These are phyloP conservation scores for Ogataea chonburiensis DNA, from an alignment of 805 yeast genomes.

Conservation along the genomic window DNA sequence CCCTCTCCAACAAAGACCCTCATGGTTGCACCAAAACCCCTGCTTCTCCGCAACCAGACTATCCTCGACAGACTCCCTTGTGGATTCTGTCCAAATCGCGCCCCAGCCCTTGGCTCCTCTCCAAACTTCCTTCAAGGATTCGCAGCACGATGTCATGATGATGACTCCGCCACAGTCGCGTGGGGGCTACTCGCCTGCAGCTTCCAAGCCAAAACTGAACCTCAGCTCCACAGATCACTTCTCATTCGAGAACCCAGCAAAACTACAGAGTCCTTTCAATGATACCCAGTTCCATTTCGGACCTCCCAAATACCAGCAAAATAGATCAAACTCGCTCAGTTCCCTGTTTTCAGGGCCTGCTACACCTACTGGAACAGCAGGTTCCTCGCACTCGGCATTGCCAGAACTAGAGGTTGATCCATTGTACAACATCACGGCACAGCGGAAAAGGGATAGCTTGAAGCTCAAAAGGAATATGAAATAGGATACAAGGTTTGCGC, in stretches of 20 bases:
- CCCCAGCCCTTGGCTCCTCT: conserved; percentile 12
- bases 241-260: conserved; percentile 21
- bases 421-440: conserved; percentile 44
- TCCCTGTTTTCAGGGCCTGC: conserved; percentile 9
- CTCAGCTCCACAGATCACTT: conserved; percentile 19
- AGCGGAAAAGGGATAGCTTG: conserved; percentile 52
- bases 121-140: conserved; percentile 8
- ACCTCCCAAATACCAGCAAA: conserved; percentile 1
- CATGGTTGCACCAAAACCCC: conserved; percentile 37
- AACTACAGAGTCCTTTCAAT: conserved; percentile 29
- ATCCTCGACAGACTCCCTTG: conserved; percentile 36
- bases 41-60: conserved; percentile 30
- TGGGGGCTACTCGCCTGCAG: conserved; percentile 16
- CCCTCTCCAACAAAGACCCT: conserved; percentile 28
- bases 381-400: not conserved
- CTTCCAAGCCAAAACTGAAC: conserved; percentile 14
- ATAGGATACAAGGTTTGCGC: conserved; percentile 5
- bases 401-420: conserved; percentile 32
- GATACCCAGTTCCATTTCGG: conserved; percentile 11
- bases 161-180: conserved; percentile 24
- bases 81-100: conserved; percentile 32
- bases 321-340: conserved; percentile 11
- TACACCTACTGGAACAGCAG: conserved; percentile 4
- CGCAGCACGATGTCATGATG: conserved; percentile 17
- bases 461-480: conserved; percentile 44